Evolutionary conservation across 2,329 filamentous ascomycete genomes (phyloP).

Genomic region (Colletotrichum simmondsii): DNA sequence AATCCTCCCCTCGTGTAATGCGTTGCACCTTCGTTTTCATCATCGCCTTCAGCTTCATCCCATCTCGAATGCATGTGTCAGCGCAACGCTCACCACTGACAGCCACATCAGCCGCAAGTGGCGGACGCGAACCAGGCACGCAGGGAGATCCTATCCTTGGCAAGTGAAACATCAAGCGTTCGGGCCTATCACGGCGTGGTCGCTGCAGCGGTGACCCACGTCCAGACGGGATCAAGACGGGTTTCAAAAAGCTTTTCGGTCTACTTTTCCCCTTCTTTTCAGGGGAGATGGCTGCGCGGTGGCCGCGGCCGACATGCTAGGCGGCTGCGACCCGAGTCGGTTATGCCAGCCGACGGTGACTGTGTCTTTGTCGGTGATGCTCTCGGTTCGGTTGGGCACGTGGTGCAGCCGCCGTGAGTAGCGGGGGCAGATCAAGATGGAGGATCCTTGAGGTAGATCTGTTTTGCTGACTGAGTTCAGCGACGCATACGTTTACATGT

Average conservation of each 20-base stretch:
- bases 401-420: neutral
- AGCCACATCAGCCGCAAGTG: constrained; percentile 9
- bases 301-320: constrained; percentile 14
- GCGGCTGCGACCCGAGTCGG: constrained; percentile 6
- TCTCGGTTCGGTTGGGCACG: neutral
- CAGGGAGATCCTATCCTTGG: constrained; percentile 11
- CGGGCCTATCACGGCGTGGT: constrained; percentile 3
- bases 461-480: neutral
- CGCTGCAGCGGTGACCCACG: neutral
- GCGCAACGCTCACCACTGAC: neutral
- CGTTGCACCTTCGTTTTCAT: neutral
- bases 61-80: constrained; percentile 1
- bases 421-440: neutral
- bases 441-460: neutral
- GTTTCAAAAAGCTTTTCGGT: neutral
- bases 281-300: neutral
- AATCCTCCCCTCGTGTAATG: constrained; percentile 1
- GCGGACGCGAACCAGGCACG: neutral
- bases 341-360: neutral
- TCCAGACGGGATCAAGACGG: neutral
- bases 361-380: neutral
- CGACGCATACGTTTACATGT: neutral
- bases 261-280: neutral
- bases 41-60: constrained; percentile 18
- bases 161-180: constrained; percentile 29